Percentiles rank a stretch among this genome's conserved stretches.
Evolutionary conservation across 1,284 basidiomycete genomes (phyloP).

Genomic region (Leccinum colubrinum): DNA sequence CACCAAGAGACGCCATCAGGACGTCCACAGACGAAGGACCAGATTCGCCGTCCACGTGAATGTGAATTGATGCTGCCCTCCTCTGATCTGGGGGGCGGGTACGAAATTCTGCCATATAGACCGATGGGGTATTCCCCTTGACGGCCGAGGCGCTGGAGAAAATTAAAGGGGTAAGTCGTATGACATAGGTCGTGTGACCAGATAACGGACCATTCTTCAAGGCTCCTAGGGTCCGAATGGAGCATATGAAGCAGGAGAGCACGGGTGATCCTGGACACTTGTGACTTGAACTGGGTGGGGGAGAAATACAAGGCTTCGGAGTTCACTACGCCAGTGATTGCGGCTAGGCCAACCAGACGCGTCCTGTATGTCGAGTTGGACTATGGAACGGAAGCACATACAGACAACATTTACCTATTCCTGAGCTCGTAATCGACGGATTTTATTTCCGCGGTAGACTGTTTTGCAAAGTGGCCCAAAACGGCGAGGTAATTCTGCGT

Average conservation of each 20-base stretch:
- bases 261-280: slow-evolving; percentile 71
- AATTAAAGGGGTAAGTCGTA: no score
- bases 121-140: slow-evolving; percentile 68
- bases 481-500: slow-evolving; percentile 73
- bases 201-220: slow-evolving; percentile 65
- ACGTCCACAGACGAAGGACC: slow-evolving; percentile 80
- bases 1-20: slow-evolving; percentile 69
- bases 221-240: slow-evolving; percentile 55
- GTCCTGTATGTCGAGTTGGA: slow-evolving; percentile 47
- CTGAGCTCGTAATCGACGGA: slow-evolving; percentile 60
- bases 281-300: slow-evolving; percentile 70
- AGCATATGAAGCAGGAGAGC: slow-evolving; percentile 75
- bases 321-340: slow-evolving; percentile 77
- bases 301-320: slow-evolving; percentile 86
- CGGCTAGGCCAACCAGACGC: slow-evolving; percentile 83
- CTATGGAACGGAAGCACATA: background rate
- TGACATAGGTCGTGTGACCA: background rate
- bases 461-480: slow-evolving; percentile 64
- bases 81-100: slow-evolving; percentile 74
- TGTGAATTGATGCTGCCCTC: slow-evolving; percentile 83
- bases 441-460: slow-evolving; percentile 50
- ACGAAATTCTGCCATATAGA: slow-evolving; percentile 80
- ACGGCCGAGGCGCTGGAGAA: slow-evolving; percentile 51
- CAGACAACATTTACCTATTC: slow-evolving; percentile 52
- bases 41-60: slow-evolving; percentile 85